Evolutionary conservation across 2,329 filamentous ascomycete genomes (phyloP), one percentile per base, ranked within the genome.

Genomic region (Atkinsonella texensis): DNA sequence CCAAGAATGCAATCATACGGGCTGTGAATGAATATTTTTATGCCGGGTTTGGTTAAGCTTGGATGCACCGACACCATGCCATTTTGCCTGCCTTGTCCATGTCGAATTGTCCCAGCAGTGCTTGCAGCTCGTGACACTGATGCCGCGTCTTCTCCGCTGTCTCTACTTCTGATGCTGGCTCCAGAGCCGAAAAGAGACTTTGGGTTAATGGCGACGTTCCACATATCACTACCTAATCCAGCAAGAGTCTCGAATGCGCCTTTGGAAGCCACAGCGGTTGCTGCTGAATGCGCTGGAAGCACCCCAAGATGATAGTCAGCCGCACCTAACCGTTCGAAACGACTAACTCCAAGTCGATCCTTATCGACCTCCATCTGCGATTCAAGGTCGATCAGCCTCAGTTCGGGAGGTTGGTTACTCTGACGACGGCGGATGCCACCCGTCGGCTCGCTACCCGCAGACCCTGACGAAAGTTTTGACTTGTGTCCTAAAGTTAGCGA

Each of bases 1-100:
- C 89, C 88, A 51, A 96, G 72, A n/a, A 97, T 85, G 60, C 90
- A 97, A 67, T 98, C 93, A 63, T 94, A 98, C 0, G 93, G 93
- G 60, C 89, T 96, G 61, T 95, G 89, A 41, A 98, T 88, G 64
- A 96, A 96, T 15, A 98, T 86, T 62, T 97, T 76, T 59, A 76
- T 66, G 1, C 79, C 76, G 48, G 72, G 73, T 60, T 81, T 76
- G 57, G 75, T 60, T 56, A 85, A 65, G 59, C 73, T 74, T 51
- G 78, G 68, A 62, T 84, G 75, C 2, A 75, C 70, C 12, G 70
- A 66, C 39, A 66, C 65, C 3, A 62, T 56, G 3, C 56, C 53
- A 7, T 61, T 52, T 41, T 59, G 42, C 47, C 15, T 62, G 11
- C 56, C 56, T 8, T 56, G 55, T 4, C 57, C 58, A 46, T 65